A percentile compares a stretch with the other conserved stretches of the same genome.
Evolutionary conservation across 106 monocot species (phyloP).

Genomic region (Chionographis japonica): DNA sequence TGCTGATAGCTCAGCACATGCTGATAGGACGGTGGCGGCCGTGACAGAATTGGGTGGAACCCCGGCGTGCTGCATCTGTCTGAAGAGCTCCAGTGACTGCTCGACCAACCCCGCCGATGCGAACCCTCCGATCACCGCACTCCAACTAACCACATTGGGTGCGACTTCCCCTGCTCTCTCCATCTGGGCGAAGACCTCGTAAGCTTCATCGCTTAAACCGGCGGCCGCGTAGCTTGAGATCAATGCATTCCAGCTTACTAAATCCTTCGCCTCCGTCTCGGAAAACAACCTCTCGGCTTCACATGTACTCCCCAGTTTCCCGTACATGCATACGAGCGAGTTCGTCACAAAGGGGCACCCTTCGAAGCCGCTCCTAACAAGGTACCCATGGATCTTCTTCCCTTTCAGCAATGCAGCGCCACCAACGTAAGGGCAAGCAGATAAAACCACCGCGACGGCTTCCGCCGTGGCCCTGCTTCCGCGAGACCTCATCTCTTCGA

Average conservation of each 20-base stretch:
- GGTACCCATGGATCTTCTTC: conserved; percentile 39
- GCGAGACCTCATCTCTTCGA: conserved; percentile 35
- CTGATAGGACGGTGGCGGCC: conserved; percentile 29
- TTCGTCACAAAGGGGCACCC: conserved; percentile 52
- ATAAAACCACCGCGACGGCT: conserved; percentile 41
- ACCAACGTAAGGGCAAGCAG: conserved; percentile 37
- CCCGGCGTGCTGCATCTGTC: conserved; percentile 28
- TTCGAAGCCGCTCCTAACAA: conserved; percentile 30
- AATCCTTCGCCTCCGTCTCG: conserved; percentile 15
- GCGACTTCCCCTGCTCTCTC: conserved; percentile 7
- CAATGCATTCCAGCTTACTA: conserved; percentile 66
- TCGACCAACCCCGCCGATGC: conserved; percentile 18
- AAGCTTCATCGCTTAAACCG: conserved; percentile 41
- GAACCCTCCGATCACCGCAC: conserved; percentile 50
- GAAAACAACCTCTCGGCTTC: conserved; percentile 43
- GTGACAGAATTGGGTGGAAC: conserved; percentile 34
- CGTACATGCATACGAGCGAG: conserved; percentile 62
- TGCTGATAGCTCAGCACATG: conserved; percentile 34
- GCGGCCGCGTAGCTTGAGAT: conserved; percentile 57
- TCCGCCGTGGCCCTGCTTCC: conserved; percentile 26
- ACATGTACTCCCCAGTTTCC: conserved; percentile 38
- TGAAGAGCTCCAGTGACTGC: conserved; percentile 33
- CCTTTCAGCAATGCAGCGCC: conserved; percentile 25
- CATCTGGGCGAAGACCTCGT: conserved; percentile 32
- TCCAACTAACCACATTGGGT: conserved; percentile 57